Conservation (phyloP, 2,329 filamentous ascomycete species). For the Akanthomyces muscarius region DNA sequence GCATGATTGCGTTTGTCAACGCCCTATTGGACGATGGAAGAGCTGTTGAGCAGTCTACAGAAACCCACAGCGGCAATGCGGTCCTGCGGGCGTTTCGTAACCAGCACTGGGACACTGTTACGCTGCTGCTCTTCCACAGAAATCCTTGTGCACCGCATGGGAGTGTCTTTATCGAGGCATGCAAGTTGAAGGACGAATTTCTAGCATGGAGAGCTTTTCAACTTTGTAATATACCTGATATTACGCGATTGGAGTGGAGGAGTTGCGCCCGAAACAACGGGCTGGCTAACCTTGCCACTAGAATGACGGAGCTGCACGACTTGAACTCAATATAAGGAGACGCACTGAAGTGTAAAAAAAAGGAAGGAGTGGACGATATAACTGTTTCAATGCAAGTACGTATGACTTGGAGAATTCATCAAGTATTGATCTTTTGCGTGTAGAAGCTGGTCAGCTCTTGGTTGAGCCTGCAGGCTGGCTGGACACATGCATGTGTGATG, state of each 20-base stretch:
- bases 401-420: too few relatives aligned
- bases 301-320: neutral
- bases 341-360: too few relatives aligned
- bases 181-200: neutral
- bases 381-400: too few relatives aligned
- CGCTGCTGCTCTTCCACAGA: neutral
- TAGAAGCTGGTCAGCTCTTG: too few relatives aligned
- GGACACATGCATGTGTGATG: too few relatives aligned
- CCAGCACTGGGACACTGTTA: neutral
- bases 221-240: neutral
- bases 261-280: neutral
- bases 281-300: neutral
- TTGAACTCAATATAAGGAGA: too few relatives aligned
- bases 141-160: neutral
- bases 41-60: accelerated
- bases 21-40: neutral
- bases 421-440: too few relatives aligned
- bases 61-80: neutral
- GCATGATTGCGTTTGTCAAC: neutral
- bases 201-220: neutral
- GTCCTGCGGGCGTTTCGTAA: neutral
- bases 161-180: neutral
- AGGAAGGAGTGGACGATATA: too few relatives aligned
- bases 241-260: neutral
- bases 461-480: too few relatives aligned